Evolutionary conservation across 164 flowering plant species (phyloP).

Genomic region (Malania oleifera): DNA sequence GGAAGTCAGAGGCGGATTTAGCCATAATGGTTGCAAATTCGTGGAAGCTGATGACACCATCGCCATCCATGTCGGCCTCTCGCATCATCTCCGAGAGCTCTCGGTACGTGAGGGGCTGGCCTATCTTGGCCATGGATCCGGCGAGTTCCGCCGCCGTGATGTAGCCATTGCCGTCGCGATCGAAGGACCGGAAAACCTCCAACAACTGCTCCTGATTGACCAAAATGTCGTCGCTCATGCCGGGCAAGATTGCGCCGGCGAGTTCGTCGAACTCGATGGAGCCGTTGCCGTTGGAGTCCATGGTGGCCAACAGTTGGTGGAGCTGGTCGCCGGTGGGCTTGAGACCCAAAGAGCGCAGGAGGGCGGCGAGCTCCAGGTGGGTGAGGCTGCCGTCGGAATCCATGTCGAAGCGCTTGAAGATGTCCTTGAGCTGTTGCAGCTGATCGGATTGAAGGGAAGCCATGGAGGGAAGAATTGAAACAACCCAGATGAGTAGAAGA

Average conservation of each 20-base stretch:
- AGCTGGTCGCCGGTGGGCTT: constrained; percentile 77
- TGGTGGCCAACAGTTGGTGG: constrained; percentile 39
- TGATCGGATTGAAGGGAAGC: constrained; percentile 41
- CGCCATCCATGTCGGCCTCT: constrained; percentile 77
- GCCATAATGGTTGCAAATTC: constrained; percentile 72
- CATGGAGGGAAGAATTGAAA: constrained; percentile 13
- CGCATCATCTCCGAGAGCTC: constrained; percentile 71
- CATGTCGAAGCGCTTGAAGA: constrained; percentile 87
- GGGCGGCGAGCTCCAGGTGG: constrained; percentile 83
- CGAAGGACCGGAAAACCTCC: constrained; percentile 67
- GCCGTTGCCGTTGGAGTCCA: constrained; percentile 75
- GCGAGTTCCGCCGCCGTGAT: constrained; percentile 88
- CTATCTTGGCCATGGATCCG: constrained; percentile 86
- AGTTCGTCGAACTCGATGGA: constrained; percentile 72
- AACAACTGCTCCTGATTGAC: constrained; percentile 61
- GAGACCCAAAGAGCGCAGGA: constrained; percentile 76
- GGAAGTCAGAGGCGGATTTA: constrained; percentile 58
- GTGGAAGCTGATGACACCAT: constrained; percentile 68
- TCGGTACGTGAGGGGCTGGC: constrained; percentile 61
- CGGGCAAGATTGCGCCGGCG: constrained; percentile 48
- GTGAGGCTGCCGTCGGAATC: constrained; percentile 89
- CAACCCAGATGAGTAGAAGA: not conserved
- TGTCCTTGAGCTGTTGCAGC: constrained; percentile 53
- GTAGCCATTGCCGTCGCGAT: constrained; percentile 77
- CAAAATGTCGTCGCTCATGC: constrained; percentile 36